Evolutionary conservation across 1,284 basidiomycete genomes (phyloP), one percentile per base, ranked within the genome.

Genomic region (Omphalotus olearius): DNA sequence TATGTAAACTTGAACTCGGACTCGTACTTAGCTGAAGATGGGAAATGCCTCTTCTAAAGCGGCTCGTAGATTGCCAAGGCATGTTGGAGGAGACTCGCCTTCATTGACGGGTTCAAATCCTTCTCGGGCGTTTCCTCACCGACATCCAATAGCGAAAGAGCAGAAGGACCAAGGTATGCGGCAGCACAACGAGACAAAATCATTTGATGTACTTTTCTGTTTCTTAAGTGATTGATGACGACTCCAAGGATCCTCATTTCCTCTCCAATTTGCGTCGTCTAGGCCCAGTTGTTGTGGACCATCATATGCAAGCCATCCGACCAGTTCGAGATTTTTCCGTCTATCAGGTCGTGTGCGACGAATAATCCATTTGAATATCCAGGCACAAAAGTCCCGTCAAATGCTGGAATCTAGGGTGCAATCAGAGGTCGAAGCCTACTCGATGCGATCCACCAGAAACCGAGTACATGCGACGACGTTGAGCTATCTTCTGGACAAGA

Each of bases 191-290:
- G 10, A 28, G 26, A 9, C 30, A 33, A 7, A 9, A 33, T 33
- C 30, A 14, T 37, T 13, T 28, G 6, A 26, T 28, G 36, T 39
- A 20, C 23, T 20, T 5, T 26, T 13, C 28, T 33, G 9, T 16
- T 18, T 20, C 28, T 38, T 26, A 59, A 92, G 91, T 70, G 3
- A 83, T 92, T 57, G 71, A 81, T 54, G 68, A 66, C 55, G 90
- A 93, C 62, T 79, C 80, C 6, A 75, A 72, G 57, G 91, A 93
- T 64, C 88, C 89, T 1, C 81, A 93, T 48, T 83, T 93, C 54
- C 65, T 89, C 61, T 73, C 80, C 28, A 92, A 91, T 60, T 68
- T 94, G 45, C 81, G 64, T 57, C 75, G 69, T 40, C 69, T 93
- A 3, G 91, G 91, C 1, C 84, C 79, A 23, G 91, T 93, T 6